Conservation (phyloP, 768 basidiomycete species). For the Agaricus sinodeliciosus region DNA sequence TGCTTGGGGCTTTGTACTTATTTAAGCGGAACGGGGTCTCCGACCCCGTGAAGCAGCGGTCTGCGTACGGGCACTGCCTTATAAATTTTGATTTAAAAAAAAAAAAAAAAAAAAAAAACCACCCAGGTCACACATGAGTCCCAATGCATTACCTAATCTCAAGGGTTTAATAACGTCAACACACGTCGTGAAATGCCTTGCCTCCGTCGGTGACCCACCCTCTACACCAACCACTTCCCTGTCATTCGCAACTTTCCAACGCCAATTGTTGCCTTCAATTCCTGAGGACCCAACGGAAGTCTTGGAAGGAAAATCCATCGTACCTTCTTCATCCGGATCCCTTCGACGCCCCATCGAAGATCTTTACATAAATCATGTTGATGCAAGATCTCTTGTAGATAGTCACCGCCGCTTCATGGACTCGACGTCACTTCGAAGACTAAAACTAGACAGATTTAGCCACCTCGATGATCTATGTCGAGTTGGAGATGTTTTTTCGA, state of each 20-base stretch:
- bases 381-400: slow-evolving; percentile 22
- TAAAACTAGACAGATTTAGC: slow-evolving; percentile 25
- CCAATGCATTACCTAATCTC: slow-evolving; percentile 33
- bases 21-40: no score
- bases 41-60: no score
- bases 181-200: slow-evolving; percentile 29
- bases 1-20: no score
- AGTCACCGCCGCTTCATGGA: slow-evolving; percentile 22
- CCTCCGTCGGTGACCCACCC: slow-evolving; percentile 13
- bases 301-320: background rate
- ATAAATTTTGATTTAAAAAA: no score
- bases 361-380: slow-evolving; percentile 26
- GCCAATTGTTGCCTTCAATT: slow-evolving; percentile 3
- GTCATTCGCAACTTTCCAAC: slow-evolving; percentile 6
- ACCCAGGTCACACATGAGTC: no score
- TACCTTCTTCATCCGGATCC: background rate
- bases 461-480: slow-evolving; percentile 22
- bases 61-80: no score
- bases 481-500: slow-evolving; percentile 29
- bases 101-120: no score
- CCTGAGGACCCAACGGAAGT: slow-evolving; percentile 4
- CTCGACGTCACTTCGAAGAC: slow-evolving; percentile 21
- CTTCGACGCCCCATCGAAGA: slow-evolving; percentile 26
- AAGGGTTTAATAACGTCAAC: slow-evolving; percentile 28
- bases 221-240: slow-evolving; percentile 11